Percentiles rank a stretch among this genome's conserved stretches.
These are phyloP conservation scores for Poterioochromonas sp. DNA, from an alignment of 352 stramenopile species.

Conservation along the genomic window DNA sequence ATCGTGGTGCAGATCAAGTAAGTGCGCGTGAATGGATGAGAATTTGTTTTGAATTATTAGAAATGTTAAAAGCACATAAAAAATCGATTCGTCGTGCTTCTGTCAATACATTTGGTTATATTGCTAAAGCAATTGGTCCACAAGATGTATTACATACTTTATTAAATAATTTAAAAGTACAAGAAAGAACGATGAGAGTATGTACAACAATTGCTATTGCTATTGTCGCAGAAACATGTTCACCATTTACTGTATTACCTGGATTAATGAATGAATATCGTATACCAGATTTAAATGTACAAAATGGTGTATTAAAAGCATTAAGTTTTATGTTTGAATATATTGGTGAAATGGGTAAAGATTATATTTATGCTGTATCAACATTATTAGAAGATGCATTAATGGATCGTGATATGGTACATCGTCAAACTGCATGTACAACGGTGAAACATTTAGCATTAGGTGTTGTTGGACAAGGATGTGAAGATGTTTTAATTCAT, in stretches of 20 bases:
- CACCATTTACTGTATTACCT: constrained; percentile 95
- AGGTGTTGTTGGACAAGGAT: constrained; percentile 87
- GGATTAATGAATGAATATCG: constrained; percentile 99
- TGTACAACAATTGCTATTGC: constrained; percentile 98
- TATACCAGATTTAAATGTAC: constrained; percentile 97
- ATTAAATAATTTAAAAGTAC: constrained; percentile 98
- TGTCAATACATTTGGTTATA: constrained; percentile 99
- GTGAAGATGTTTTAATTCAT: constrained; percentile 94
- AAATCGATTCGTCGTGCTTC: constrained; percentile 93
- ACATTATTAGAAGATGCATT: constrained; percentile 96
- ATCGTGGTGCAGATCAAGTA: constrained; percentile 93
- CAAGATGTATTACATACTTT: constrained; percentile 97
- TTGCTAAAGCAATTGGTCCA: constrained; percentile 94
- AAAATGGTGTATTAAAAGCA: constrained; percentile 97
- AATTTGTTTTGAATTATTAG: constrained; percentile 98
- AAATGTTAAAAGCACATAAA: constrained; percentile 98
- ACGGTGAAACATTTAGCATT: constrained; percentile 95
- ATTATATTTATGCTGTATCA: constrained; percentile 98
- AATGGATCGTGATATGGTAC: constrained; percentile 96
- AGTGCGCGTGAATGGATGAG: constrained; percentile 98
- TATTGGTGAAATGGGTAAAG: constrained; percentile 98
- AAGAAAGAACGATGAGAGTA: constrained; percentile 96
- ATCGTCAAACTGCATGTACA: constrained; percentile 89
- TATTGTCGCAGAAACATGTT: constrained; percentile 98
- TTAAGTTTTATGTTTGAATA: constrained; percentile 99